Percentiles rank a stretch among this genome's conserved stretches.
phyloP scores from a whole-genome alignment of 2,329 filamentous ascomycete genomes.

The Zymoseptoria passerinii region DNA sequence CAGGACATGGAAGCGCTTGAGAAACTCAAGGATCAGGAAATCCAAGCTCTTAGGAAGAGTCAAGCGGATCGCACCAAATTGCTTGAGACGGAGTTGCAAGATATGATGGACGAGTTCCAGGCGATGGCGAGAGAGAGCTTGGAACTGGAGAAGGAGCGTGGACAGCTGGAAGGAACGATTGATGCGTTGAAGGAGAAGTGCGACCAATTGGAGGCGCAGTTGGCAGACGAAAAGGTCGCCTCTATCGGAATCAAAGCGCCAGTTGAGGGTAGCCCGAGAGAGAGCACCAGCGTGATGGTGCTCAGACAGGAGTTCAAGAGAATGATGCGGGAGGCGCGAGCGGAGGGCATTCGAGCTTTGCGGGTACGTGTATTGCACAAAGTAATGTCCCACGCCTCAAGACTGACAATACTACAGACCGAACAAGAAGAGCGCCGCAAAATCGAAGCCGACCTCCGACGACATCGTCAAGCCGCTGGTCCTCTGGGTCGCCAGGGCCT shows the following conservation, averaged over 20 bases:
- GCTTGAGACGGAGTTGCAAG: slow-evolving; percentile 57
- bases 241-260: slow-evolving; percentile 55
- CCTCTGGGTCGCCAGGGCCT: slow-evolving; percentile 13
- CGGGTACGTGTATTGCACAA: slow-evolving; percentile 45
- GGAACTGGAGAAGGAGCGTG: slow-evolving; percentile 63
- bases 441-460: slow-evolving; percentile 56
- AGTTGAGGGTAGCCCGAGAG: slow-evolving; percentile 30
- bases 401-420: slow-evolving; percentile 39
- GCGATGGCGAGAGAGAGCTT: slow-evolving; percentile 61
- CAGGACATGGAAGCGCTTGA: slow-evolving; percentile 35
- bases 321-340: slow-evolving; percentile 67
- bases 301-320: slow-evolving; percentile 69
- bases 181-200: slow-evolving; percentile 57
- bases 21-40: slow-evolving; percentile 37
- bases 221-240: slow-evolving; percentile 59
- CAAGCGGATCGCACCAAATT: slow-evolving; percentile 29
- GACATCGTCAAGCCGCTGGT: slow-evolving; percentile 37
- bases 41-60: slow-evolving; percentile 31
- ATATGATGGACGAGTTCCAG: slow-evolving; percentile 63
- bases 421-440: slow-evolving; percentile 64
- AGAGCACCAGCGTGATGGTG: slow-evolving; percentile 59
- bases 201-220: slow-evolving; percentile 54
- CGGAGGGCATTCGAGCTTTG: slow-evolving; percentile 56
- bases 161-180: slow-evolving; percentile 54
- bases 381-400: slow-evolving; percentile 1